A percentile compares a stretch with the other conserved stretches of the same genome.
Evolutionary conservation across 2,329 filamentous ascomycete species (phyloP).

Genomic region (Diplodia scrobiculata): DNA sequence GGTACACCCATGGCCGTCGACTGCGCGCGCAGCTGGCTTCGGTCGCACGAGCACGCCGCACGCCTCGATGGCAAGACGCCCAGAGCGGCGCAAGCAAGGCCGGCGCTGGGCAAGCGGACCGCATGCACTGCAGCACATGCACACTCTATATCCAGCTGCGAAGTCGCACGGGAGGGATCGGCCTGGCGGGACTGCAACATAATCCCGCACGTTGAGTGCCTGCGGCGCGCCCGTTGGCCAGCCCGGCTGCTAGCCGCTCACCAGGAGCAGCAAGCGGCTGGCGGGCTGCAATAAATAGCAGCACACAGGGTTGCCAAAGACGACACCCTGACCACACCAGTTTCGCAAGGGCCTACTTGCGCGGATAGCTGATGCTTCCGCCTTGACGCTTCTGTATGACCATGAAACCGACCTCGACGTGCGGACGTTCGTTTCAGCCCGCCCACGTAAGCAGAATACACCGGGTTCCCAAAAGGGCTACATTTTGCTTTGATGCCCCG

Average conservation of each 20-base stretch:
- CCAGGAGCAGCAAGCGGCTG: slow-evolving; percentile 18
- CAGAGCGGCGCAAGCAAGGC: neutral
- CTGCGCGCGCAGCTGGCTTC: slow-evolving; percentile 18
- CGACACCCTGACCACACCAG: neutral
- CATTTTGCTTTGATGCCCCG: neutral
- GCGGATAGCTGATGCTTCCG: neutral
- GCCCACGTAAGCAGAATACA: neutral
- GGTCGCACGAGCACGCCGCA: slow-evolving; percentile 15
- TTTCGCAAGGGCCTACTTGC: neutral
- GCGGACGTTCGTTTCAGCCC: neutral
- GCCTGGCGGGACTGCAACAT: slow-evolving; percentile 21
- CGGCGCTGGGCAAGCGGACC: slow-evolving; percentile 6
- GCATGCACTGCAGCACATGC: slow-evolving; percentile 19
- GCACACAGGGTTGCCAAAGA: neutral
- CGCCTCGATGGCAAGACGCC: slow-evolving; percentile 15
- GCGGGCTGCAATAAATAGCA: slow-evolving; percentile 10
- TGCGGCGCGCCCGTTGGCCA: slow-evolving; percentile 7
- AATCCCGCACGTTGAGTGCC: slow-evolving; percentile 15
- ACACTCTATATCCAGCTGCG: slow-evolving; percentile 11
- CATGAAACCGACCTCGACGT: neutral
- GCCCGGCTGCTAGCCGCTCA: neutral
- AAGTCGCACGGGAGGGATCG: slow-evolving; percentile 25
- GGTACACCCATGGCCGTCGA: slow-evolving; percentile 15
- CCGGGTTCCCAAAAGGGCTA: neutral
- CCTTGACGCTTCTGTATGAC: neutral